Conservation (phyloP, 2,329 filamentous ascomycete genomes). For the Scytalidium sp. region DNA sequence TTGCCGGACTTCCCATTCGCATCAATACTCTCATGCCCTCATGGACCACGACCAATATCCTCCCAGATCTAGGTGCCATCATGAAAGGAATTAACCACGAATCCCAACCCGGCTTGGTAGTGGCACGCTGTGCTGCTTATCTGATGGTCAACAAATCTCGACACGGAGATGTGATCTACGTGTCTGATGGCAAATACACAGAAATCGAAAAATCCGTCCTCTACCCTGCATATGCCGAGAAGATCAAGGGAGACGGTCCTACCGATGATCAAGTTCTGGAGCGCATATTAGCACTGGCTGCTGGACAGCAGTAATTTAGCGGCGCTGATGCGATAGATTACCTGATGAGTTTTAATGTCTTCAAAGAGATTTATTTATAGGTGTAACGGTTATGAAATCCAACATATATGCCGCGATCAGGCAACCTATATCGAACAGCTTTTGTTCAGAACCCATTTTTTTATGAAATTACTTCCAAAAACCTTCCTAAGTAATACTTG, state of each 20-base stretch:
- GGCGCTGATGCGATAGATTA: no score
- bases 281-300: conserved; percentile 15
- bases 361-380: no score
- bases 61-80: conserved; percentile 34
- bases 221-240: conserved; percentile 29
- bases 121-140: conserved; percentile 45
- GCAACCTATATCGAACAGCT: no score
- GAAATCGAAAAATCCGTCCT: conserved; percentile 50
- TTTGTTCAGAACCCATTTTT: no score
- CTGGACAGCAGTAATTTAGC: no score
- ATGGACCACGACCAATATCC: conserved; percentile 50
- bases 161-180: conserved; percentile 51
- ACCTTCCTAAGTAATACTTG: no score
- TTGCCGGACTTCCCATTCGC: conserved; percentile 42
- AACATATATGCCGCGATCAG: no score
- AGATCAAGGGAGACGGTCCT: conserved; percentile 28
- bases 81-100: conserved; percentile 37
- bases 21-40: conserved; percentile 53
- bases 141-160: conserved; percentile 46
- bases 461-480: no score
- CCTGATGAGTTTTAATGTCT: no score
- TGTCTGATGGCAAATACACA: conserved; percentile 42
- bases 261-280: conserved; percentile 34
- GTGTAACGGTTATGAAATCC: no score
- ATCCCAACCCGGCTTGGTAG: conserved; percentile 41